Conservation (phyloP, 23 red algal species). For the Gracilaria vermiculophylla region DNA sequence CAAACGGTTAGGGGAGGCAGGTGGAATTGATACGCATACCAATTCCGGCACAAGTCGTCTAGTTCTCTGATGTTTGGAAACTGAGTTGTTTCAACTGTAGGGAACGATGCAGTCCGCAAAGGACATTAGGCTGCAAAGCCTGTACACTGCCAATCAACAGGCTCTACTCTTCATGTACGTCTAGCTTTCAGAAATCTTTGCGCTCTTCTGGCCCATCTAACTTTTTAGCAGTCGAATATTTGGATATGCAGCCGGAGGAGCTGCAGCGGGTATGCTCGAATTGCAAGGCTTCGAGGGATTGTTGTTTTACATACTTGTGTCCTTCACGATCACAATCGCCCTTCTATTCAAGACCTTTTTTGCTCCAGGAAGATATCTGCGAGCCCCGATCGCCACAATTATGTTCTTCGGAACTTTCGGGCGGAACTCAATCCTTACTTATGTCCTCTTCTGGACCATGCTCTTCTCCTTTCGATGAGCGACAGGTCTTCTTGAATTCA, state of each 20-base stretch:
- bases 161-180: conserved; percentile 5
- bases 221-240: conserved; percentile 21
- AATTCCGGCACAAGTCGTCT: too few relatives aligned
- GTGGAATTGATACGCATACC: too few relatives aligned
- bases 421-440: conserved; percentile 39
- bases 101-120: not conserved
- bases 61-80: too few relatives aligned
- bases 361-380: conserved; percentile 21
- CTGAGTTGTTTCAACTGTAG: too few relatives aligned
- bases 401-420: conserved; percentile 14
- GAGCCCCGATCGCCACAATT: not conserved
- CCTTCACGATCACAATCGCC: conserved; percentile 12
- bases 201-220: not conserved
- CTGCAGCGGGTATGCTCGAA: conserved; percentile 34
- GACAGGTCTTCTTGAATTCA: not conserved
- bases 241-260: conserved; percentile 34
- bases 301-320: conserved; percentile 37
- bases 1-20: too few relatives aligned
- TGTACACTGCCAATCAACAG: not conserved
- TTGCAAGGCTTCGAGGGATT: conserved; percentile 24
- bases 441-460: conserved; percentile 60
- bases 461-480: conserved; percentile 51
- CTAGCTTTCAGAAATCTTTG: not conserved
- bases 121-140: not conserved
- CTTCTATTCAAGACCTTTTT: conserved; percentile 37